These are phyloP conservation scores for Hyphodiscus hymeniophilus DNA, from an alignment of 495 filamentous ascomycete species.

Conservation along the genomic window DNA sequence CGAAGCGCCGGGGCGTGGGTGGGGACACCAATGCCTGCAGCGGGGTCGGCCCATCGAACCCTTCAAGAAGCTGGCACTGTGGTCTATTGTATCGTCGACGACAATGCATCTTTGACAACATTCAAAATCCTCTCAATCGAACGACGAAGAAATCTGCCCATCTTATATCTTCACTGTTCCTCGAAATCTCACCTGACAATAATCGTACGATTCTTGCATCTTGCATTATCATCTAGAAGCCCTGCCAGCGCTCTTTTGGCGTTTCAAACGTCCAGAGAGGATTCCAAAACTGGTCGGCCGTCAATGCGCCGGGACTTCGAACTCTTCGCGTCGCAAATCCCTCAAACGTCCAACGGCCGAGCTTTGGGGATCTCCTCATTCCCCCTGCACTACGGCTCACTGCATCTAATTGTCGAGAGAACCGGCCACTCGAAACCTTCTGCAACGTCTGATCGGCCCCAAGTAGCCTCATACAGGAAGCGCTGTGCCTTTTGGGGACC, in stretches of 20 bases:
- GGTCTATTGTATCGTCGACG: no score
- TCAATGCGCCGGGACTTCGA: slow-evolving; percentile 14
- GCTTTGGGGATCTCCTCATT: not conserved
- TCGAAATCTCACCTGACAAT: not conserved
- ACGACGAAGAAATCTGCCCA: not conserved
- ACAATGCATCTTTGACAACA: no score
- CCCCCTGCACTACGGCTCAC: slow-evolving; percentile 12
- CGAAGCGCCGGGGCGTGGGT: slow-evolving; percentile 11
- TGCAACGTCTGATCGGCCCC: slow-evolving; percentile 23
- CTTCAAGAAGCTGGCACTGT: no score
- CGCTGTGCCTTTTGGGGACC: slow-evolving; percentile 9
- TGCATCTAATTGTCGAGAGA: slow-evolving; percentile 14
- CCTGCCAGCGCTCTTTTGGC: not conserved
- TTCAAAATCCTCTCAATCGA: no score
- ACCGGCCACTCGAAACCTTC: slow-evolving; percentile 18
- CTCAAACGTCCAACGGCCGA: not conserved
- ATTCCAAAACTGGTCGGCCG: slow-evolving; percentile 5
- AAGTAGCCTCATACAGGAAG: not conserved
- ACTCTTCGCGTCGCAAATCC: slow-evolving; percentile 17
- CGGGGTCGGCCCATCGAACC: not conserved
- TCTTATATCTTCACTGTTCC: not conserved
- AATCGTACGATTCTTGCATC: not conserved
- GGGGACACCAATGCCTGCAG: slow-evolving; percentile 7
- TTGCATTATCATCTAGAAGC: not conserved
- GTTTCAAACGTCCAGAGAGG: slow-evolving; percentile 13